Evolutionary conservation across 495 filamentous ascomycete species (phyloP).

Genomic region (Bathelium albidoporum): DNA sequence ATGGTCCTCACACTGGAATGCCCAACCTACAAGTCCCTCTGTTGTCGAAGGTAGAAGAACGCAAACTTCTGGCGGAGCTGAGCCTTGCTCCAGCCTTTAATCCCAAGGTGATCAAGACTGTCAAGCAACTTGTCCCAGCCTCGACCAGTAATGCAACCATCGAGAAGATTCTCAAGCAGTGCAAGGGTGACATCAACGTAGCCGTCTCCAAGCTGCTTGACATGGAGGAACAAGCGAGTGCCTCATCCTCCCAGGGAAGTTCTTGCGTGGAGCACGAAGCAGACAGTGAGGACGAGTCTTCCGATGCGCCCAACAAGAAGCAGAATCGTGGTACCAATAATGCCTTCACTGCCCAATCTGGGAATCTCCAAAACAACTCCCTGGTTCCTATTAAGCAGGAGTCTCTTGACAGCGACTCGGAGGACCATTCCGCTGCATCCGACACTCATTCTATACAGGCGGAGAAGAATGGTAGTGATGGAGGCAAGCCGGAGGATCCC

Average conservation of each 20-base stretch:
- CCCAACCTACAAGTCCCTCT: constrained; percentile 34
- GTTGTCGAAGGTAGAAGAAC: constrained; percentile 22
- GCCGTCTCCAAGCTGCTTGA: constrained; percentile 51
- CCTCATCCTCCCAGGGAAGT: constrained; percentile 28
- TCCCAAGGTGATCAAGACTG: constrained; percentile 54
- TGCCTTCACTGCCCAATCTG: too few species aligned
- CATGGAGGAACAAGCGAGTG: constrained; percentile 34
- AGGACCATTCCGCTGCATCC: constrained; percentile 5
- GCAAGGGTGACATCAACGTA: constrained; percentile 49
- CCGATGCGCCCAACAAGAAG: constrained; percentile 39
- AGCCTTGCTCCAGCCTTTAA: constrained; percentile 33
- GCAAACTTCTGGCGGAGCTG: constrained; percentile 28
- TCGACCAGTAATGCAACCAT: constrained; percentile 45
- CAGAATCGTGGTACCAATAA: constrained; percentile 36
- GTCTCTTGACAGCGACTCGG: constrained; percentile 17
- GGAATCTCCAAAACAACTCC: too few species aligned
- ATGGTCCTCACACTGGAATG: constrained; percentile 49
- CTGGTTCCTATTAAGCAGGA: constrained; percentile 12
- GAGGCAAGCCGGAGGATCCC: neutral
- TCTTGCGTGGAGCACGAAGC: constrained; percentile 40
- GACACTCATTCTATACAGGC: neutral
- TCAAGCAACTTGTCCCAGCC: constrained; percentile 47
- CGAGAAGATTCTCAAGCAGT: constrained; percentile 47
- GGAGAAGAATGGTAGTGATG: neutral
- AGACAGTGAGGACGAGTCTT: constrained; percentile 36